phyloP scores from a whole-genome alignment of 371 early-diverging fungal species.

The Globomyces sp. region DNA sequence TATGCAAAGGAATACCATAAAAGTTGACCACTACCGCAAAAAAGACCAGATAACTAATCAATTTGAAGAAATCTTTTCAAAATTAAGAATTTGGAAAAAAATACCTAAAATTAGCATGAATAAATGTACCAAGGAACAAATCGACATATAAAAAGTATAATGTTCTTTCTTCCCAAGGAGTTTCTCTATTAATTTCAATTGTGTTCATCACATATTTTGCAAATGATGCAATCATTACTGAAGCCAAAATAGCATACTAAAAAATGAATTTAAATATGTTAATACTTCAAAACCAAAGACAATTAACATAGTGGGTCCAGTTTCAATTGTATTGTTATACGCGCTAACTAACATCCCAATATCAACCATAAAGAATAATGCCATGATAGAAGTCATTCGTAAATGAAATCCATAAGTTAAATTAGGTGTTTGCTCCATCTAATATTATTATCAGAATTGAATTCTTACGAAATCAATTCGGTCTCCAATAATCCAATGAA shows the following conservation, averaged over 20 bases:
- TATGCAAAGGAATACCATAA: constrained; percentile 81
- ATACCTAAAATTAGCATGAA: neutral
- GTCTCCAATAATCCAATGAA: constrained; percentile 94
- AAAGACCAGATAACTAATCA: constrained; percentile 87
- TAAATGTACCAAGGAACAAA: constrained; percentile 63
- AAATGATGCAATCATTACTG: constrained; percentile 65
- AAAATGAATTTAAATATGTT: neutral
- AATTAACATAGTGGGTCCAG: constrained; percentile 86
- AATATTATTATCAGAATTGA: no score
- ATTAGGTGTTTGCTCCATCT: constrained; percentile 79
- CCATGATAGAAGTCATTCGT: constrained; percentile 65
- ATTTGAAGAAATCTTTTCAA: constrained; percentile 76
- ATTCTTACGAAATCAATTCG: constrained; percentile 72
- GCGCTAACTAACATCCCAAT: constrained; percentile 66
- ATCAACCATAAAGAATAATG: constrained; percentile 67
- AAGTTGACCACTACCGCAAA: constrained; percentile 74
- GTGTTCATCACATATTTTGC: constrained; percentile 80
- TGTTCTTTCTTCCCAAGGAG: constrained; percentile 93
- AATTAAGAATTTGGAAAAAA: neutral
- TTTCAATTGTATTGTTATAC: constrained; percentile 54
- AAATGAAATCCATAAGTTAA: constrained; percentile 63
- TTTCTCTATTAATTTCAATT: constrained; percentile 74
- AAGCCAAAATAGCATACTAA: constrained; percentile 83
- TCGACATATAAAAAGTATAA: constrained; percentile 88
- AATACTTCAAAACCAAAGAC: constrained; percentile 94